Percentiles rank a stretch among this genome's conserved stretches.
phyloP scores from a whole-genome alignment of 2,329 filamentous ascomycete genomes.

The Cercospora beticola region DNA sequence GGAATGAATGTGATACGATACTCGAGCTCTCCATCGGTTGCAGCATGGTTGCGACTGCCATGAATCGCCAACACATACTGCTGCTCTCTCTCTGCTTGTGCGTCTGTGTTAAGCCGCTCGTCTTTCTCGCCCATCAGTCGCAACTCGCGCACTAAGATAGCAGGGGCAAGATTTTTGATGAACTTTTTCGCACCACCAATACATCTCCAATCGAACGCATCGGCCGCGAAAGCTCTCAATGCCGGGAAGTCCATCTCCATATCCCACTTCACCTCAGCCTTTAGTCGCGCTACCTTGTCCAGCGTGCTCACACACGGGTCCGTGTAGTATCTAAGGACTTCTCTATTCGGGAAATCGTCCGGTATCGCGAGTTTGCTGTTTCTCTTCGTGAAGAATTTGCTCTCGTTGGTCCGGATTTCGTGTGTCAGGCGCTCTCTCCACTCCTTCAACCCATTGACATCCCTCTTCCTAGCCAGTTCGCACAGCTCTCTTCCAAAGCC shows the following conservation, averaged over 20 bases:
- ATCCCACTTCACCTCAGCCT: constrained; percentile 59
- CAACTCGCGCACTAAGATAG: constrained; percentile 65
- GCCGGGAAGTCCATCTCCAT: constrained; percentile 62
- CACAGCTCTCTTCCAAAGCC: constrained; percentile 81
- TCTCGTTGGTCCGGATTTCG: constrained; percentile 81
- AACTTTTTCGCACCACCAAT: constrained; percentile 80
- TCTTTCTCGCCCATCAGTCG: constrained; percentile 38
- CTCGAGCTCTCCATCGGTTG: constrained; percentile 73
- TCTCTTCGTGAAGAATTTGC: constrained; percentile 72
- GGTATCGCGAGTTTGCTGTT: constrained; percentile 75
- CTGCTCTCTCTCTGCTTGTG: constrained; percentile 50
- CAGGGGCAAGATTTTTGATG: constrained; percentile 74
- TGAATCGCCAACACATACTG: constrained; percentile 65
- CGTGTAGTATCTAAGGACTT: constrained; percentile 82
- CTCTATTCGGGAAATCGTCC: constrained; percentile 73
- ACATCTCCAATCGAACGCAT: constrained; percentile 84
- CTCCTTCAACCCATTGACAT: constrained; percentile 58
- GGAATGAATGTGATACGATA: constrained; percentile 77
- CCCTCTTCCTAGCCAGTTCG: constrained; percentile 56
- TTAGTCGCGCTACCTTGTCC: constrained; percentile 57
- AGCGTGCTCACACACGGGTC: constrained; percentile 75
- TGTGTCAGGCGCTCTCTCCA: constrained; percentile 74
- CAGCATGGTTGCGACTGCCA: constrained; percentile 66
- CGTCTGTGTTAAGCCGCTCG: constrained; percentile 35
- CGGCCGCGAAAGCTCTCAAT: constrained; percentile 70